These are phyloP conservation scores for Pestalotiopsis fici DNA, from an alignment of 2,329 filamentous ascomycete species.

Conservation along the genomic window DNA sequence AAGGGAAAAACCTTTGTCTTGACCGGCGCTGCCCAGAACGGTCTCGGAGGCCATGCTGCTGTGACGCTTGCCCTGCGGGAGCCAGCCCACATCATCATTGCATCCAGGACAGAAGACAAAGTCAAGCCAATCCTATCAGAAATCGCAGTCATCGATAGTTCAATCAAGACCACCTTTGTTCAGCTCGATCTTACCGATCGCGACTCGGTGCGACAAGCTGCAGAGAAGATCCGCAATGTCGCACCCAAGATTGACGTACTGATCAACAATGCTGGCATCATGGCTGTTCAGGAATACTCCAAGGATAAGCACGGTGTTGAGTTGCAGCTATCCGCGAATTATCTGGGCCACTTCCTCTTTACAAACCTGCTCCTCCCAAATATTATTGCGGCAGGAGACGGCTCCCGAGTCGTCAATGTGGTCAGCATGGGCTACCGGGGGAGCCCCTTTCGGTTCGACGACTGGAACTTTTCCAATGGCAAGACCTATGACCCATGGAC, in stretches of 20 bases:
- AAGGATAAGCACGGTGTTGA: constrained; percentile 31
- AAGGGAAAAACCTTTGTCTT: constrained; percentile 22
- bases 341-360: constrained; percentile 49
- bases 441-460: constrained; percentile 41
- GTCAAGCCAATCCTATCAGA: constrained; percentile 19
- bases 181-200: constrained; percentile 23
- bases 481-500: constrained; percentile 39
- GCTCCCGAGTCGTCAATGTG: constrained; percentile 42
- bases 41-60: constrained; percentile 23
- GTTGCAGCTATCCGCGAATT: constrained; percentile 46
- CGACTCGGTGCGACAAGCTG: constrained; percentile 19
- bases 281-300: constrained; percentile 23
- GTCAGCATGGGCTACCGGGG: constrained; percentile 38
- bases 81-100: constrained; percentile 23
- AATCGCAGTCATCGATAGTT: constrained; percentile 19
- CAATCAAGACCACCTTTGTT: constrained; percentile 21
- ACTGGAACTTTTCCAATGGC: constrained; percentile 37
- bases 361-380: constrained; percentile 45
- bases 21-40: constrained; percentile 20
- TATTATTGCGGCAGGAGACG: constrained; percentile 35
- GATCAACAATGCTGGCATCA: constrained; percentile 22
- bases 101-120: constrained; percentile 20
- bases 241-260: constrained; percentile 22
- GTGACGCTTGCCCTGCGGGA: constrained; percentile 17
- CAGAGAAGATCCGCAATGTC: constrained; percentile 17